Evolutionary conservation across 768 basidiomycete genomes (phyloP).

Genomic region (Termitomyces sp.): DNA sequence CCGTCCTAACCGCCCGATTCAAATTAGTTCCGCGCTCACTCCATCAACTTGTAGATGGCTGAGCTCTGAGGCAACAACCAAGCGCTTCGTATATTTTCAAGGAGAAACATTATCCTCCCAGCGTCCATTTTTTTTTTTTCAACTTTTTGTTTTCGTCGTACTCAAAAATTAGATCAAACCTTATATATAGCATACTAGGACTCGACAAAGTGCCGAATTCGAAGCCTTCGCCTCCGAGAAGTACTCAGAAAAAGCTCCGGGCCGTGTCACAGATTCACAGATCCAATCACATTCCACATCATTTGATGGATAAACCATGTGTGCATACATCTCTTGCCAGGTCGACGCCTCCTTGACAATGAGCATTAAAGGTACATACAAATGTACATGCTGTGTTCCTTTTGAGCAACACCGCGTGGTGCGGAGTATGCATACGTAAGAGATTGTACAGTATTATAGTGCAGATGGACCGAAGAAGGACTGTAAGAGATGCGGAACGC

Average conservation of each 20-base stretch:
- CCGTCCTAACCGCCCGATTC: neutral
- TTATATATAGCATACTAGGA: neutral
- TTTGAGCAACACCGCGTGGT: neutral
- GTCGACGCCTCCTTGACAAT: neutral
- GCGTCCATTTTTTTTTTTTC: no score
- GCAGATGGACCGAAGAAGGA: neutral
- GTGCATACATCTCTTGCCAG: no score
- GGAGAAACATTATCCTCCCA: neutral
- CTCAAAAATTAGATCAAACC: neutral
- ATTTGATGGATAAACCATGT: neutral
- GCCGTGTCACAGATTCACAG: neutral
- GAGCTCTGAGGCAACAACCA: neutral
- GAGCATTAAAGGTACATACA: neutral
- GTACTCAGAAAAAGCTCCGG: neutral
- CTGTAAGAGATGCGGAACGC: neutral
- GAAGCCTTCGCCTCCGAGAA: neutral
- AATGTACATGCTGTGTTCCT: neutral
- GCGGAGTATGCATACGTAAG: neutral
- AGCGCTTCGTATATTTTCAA: neutral
- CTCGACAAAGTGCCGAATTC: no score
- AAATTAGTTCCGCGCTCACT: neutral
- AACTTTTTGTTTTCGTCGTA: neutral
- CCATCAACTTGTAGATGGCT: no score
- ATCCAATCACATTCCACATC: neutral
- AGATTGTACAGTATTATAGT: neutral